Conservation (phyloP, 2,329 filamentous ascomycete genomes). For the Pseudocercospora vitis region DNA sequence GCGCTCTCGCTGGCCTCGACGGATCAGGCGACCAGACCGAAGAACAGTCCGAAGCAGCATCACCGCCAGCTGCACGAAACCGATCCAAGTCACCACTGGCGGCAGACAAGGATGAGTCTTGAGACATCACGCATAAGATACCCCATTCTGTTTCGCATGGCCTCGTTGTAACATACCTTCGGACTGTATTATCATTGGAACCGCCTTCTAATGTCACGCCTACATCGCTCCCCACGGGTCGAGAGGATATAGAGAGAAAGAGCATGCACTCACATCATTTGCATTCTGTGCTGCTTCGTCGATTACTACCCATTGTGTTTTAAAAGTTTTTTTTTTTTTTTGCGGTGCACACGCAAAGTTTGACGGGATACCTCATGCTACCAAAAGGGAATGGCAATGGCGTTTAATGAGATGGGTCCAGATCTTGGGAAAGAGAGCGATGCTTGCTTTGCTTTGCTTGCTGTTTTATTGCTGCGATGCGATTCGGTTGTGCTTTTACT, state of each 20-base stretch:
- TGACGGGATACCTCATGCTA: constrained; percentile 7
- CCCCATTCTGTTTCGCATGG: constrained; percentile 27
- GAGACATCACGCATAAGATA: constrained; percentile 33
- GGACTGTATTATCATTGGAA: constrained; percentile 22
- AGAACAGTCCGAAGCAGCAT: constrained; percentile 47
- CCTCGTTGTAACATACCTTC: constrained; percentile 19
- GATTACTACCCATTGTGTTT: constrained; percentile 12
- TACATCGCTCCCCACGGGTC: constrained; percentile 12
- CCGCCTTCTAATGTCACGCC: constrained; percentile 25
- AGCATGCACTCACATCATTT: constrained; percentile 10
- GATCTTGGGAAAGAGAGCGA: constrained; percentile 9
- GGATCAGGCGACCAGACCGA: constrained; percentile 59
- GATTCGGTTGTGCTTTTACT: constrained; percentile 16
- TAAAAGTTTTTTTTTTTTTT: constrained; percentile 16
- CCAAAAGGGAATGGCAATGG: constrained; percentile 17
- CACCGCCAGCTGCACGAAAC: constrained; percentile 35
- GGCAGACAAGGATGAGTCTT: constrained; percentile 31
- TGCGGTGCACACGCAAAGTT: constrained; percentile 16
- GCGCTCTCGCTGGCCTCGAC: constrained; percentile 57
- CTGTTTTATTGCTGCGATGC: constrained; percentile 19
- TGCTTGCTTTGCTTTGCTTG: background rate
- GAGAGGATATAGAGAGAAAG: constrained; percentile 7
- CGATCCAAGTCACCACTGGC: constrained; percentile 32
- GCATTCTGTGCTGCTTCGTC: constrained; percentile 4
- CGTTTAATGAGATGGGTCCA: constrained; percentile 20